Conservation (phyloP, 2,329 filamentous ascomycete genomes). For the Fusarium nematophilum region DNA sequence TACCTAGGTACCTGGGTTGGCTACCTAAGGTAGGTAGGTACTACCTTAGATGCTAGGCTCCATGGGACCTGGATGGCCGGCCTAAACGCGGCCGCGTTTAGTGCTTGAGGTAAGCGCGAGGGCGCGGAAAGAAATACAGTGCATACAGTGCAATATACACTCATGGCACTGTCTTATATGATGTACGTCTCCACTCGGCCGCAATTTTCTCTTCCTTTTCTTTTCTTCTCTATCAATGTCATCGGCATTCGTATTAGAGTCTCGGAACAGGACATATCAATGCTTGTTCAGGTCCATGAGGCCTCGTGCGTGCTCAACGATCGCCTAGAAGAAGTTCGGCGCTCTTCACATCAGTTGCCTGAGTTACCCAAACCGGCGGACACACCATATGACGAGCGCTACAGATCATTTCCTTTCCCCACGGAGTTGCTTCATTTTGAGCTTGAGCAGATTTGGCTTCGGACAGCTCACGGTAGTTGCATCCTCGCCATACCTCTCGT, state of each 20-base stretch:
- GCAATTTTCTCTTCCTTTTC: slow-evolving; percentile 43
- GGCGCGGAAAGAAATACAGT: slow-evolving; percentile 31
- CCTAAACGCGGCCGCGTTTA: slow-evolving; percentile 2
- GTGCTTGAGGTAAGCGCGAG: slow-evolving; percentile 23
- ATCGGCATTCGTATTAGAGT: slow-evolving; percentile 98
- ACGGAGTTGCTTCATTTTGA: slow-evolving; percentile 83
- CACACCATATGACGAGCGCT: slow-evolving; percentile 57
- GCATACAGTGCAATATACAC: neutral
- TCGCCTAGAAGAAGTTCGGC: slow-evolving; percentile 85
- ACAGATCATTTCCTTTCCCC: slow-evolving; percentile 60
- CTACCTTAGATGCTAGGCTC: too few species aligned
- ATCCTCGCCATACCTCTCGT: slow-evolving; percentile 79
- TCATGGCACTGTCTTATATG: slow-evolving; percentile 35
- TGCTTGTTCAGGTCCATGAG: slow-evolving; percentile 89
- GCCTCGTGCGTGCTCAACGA: slow-evolving; percentile 98
- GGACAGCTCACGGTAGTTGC: slow-evolving; percentile 87
- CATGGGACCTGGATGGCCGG: too few species aligned
- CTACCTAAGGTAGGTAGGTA: neutral
- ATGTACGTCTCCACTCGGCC: slow-evolving; percentile 40
- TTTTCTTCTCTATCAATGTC: slow-evolving; percentile 74
- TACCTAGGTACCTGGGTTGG: slow-evolving; percentile 28
- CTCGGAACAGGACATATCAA: slow-evolving; percentile 90
- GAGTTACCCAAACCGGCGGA: slow-evolving; percentile 60
- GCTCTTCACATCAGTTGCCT: slow-evolving; percentile 79
- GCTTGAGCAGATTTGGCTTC: slow-evolving; percentile 78